phyloP scores from a whole-genome alignment of 352 stramenopile species.

The Globisporangium barbulae region DNA sequence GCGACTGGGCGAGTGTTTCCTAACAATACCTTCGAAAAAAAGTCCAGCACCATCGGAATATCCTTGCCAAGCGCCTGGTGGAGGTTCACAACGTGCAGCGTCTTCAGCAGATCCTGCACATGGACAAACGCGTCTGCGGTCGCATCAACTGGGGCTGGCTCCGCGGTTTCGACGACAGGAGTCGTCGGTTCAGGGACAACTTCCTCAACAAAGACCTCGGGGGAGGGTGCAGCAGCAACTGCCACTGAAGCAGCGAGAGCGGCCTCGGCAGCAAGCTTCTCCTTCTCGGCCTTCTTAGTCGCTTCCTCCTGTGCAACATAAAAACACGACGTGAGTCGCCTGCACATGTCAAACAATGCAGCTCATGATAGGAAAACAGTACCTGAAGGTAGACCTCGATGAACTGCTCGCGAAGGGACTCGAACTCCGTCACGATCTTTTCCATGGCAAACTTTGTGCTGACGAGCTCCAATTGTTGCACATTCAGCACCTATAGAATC shows the following conservation, averaged over 20 bases:
- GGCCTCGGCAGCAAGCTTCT: slow-evolving; percentile 7
- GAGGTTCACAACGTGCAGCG: slow-evolving; percentile 74
- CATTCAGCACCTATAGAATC: slow-evolving; percentile 44
- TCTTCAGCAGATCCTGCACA: slow-evolving; percentile 71
- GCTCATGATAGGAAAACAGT: background rate
- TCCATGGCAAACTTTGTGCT: slow-evolving; percentile 56
- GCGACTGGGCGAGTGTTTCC: slow-evolving; percentile 73
- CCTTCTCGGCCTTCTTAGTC: slow-evolving; percentile 26
- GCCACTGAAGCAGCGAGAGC: slow-evolving; percentile 7
- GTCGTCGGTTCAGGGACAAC: background rate
- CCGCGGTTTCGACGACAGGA: slow-evolving; percentile 14
- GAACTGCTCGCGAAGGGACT: slow-evolving; percentile 78
- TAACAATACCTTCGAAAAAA: slow-evolving; percentile 82
- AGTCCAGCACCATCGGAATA: slow-evolving; percentile 79
- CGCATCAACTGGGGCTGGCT: slow-evolving; percentile 11
- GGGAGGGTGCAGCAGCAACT: slow-evolving; percentile 13
- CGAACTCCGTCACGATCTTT: slow-evolving; percentile 72
- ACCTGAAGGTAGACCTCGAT: slow-evolving; percentile 53
- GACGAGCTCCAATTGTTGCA: slow-evolving; percentile 76
- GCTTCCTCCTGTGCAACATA: slow-evolving; percentile 28
- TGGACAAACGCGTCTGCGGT: slow-evolving; percentile 35
- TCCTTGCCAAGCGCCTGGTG: slow-evolving; percentile 70
- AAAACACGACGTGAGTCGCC: background rate
- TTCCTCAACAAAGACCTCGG: slow-evolving; percentile 2
- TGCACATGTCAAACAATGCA: background rate